phyloP scores from a whole-genome alignment of 2,329 filamentous ascomycete species.

The Colletotrichum tofieldiae region DNA sequence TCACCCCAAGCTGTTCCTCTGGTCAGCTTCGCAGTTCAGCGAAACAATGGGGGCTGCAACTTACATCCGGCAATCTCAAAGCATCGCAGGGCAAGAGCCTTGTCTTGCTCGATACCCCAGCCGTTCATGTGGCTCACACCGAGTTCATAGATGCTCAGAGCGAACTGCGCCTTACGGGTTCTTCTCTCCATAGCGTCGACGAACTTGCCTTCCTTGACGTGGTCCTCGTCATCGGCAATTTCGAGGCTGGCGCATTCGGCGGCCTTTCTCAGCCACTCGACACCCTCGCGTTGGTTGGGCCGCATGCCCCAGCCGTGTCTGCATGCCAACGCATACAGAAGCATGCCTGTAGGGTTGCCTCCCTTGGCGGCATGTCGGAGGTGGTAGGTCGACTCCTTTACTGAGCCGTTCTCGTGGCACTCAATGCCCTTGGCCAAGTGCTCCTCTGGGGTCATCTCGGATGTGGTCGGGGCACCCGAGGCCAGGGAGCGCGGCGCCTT shows the following conservation, averaged over 20 bases:
- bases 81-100: slow-evolving; percentile 87
- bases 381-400: slow-evolving; percentile 97
- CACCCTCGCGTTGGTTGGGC: slow-evolving; percentile 89
- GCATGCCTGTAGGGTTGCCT: slow-evolving; percentile 93
- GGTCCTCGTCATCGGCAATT: slow-evolving; percentile 85
- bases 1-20: slow-evolving; percentile 83
- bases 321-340: slow-evolving; percentile 94
- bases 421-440: slow-evolving; percentile 93
- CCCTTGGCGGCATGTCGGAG: slow-evolving; percentile 89
- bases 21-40: not conserved
- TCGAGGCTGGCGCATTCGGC: slow-evolving; percentile 88
- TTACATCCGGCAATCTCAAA: slow-evolving; percentile 94
- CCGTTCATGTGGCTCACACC: slow-evolving; percentile 98
- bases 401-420: slow-evolving; percentile 87
- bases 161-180: slow-evolving; percentile 92
- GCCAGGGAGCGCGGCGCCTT: slow-evolving; percentile 60
- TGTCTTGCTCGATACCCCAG: slow-evolving; percentile 97
- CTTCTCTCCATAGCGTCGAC: slow-evolving; percentile 81
- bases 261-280: slow-evolving; percentile 92
- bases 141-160: slow-evolving; percentile 94
- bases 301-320: slow-evolving; percentile 99
- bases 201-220: slow-evolving; percentile 73
- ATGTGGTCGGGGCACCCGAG: slow-evolving; percentile 69
- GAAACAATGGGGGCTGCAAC: slow-evolving; percentile 52
- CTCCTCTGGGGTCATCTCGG: slow-evolving; percentile 86